Evolutionary conservation across 495 filamentous ascomycete species (phyloP), one percentile per base, ranked within the genome.

Genomic region (Pyronema omphalodes): DNA sequence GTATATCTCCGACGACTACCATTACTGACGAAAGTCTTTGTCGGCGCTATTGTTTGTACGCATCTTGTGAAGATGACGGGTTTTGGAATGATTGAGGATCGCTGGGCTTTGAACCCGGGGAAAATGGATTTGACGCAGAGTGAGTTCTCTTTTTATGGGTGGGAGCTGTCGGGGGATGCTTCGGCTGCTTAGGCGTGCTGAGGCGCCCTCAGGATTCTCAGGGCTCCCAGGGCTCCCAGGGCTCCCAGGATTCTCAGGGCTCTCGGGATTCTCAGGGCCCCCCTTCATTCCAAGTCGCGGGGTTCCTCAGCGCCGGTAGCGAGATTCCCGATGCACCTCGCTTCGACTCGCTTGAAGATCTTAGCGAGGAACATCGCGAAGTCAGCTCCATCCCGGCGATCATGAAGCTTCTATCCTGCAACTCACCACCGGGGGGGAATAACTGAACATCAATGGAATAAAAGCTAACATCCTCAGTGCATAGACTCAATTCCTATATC

Each of bases 401-500:
- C 23, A 2, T 29, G 5, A 5, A 29, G 23, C 23, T n/a, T n/a
- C n/a, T n/a, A n/a, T n/a, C 36, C 37, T 54, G 35, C 37, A 47
- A n/a, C n/a, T n/a, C n/a, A n/a, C n/a, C n/a, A n/a, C n/a, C n/a
- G n/a, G n/a, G n/a, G 5, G 23, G 23, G 23, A 29, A 12, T 43
- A 2, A 43, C 39, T n/a, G 12, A 43, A 12, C 39, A 12, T 17
- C 6, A n/a, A n/a, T n/a, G n/a, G 23, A 29, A 29, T 5, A 1
- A 1, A 29, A 29, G 23, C 23, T 29, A 29, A 29, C 23, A 29
- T 29, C 23, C 23, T 1, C 67, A 94, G 89, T 93, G 75, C 86
- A 96, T 67, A 83, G 91, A 55, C 72, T 88, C 14, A 95, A 94
- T 62, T 93, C 88, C 8, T 98, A 84, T 66, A 88, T 89, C 1